A percentile compares a stretch with the other conserved stretches of the same genome.
phyloP scores from a whole-genome alignment of 148 eudicot genomes.

The Beta vulgaris region DNA sequence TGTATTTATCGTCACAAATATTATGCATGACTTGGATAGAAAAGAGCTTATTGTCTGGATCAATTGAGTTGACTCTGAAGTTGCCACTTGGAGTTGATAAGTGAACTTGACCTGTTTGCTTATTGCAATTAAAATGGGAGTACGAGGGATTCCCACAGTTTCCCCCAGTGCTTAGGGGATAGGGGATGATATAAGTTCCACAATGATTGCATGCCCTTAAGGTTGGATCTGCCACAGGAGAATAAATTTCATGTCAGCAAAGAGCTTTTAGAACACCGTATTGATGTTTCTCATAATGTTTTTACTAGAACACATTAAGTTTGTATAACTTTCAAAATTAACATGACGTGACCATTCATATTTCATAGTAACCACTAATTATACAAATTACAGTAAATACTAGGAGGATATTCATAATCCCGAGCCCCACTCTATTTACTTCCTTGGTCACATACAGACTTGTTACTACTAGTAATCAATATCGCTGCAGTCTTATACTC shows the following conservation, averaged over 20 bases:
- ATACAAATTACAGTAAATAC: not conserved
- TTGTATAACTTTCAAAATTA: not conserved
- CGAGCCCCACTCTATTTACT: too few relatives aligned
- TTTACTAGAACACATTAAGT: not conserved
- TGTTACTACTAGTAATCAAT: not conserved
- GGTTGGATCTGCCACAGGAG: conserved; percentile 1
- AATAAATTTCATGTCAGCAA: conserved; percentile 1
- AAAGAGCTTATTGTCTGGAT: not conserved
- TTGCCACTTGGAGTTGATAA: conserved; percentile 2
- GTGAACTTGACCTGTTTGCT: conserved; percentile 10
- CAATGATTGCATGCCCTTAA: conserved; percentile 14
- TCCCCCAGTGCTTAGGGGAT: conserved; percentile 19
- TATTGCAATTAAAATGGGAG: conserved; percentile 19
- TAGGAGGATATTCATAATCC: too few relatives aligned
- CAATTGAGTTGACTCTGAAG: conserved; percentile 12
- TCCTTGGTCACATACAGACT: not conserved
- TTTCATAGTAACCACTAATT: not conserved
- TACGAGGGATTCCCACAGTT: conserved; percentile 21
- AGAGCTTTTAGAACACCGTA: not conserved
- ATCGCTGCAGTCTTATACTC: not conserved
- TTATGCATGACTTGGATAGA: conserved; percentile 9
- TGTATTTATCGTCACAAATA: conserved; percentile 7
- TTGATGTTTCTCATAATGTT: not conserved
- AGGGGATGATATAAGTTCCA: conserved; percentile 22
- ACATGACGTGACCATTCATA: not conserved